Conservation (phyloP, 2,329 filamentous ascomycete species). For the Fusarium domesticum region DNA sequence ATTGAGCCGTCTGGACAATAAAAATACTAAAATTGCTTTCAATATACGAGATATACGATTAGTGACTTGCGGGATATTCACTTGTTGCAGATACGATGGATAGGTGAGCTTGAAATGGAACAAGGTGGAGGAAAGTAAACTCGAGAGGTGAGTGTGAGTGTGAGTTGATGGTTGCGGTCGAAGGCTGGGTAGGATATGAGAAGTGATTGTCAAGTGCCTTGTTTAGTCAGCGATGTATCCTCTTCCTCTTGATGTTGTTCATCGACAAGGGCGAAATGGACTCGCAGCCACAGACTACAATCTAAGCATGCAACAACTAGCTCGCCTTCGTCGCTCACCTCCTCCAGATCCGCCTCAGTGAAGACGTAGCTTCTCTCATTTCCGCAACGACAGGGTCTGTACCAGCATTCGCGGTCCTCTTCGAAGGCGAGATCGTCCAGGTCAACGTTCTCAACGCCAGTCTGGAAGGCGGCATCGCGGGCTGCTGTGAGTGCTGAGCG, state of each 20-base stretch:
- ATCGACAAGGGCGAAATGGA: slow-evolving; percentile 59
- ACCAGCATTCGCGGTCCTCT: slow-evolving; percentile 49
- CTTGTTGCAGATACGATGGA: neutral
- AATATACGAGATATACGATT: slow-evolving; percentile 29
- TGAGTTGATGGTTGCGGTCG: neutral
- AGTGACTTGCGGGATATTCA: slow-evolving; percentile 8
- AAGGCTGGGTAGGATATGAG: neutral
- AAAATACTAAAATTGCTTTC: slow-evolving; percentile 50
- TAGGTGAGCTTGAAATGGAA: too few relatives aligned
- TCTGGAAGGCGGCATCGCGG: slow-evolving; percentile 43
- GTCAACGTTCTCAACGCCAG: slow-evolving; percentile 62
- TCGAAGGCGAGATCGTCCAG: slow-evolving; percentile 62
- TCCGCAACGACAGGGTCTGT: slow-evolving; percentile 60
- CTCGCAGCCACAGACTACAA: slow-evolving; percentile 64
- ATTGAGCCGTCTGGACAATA: slow-evolving; percentile 54
- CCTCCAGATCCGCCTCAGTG: slow-evolving; percentile 57
- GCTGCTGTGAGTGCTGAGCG: slow-evolving; percentile 18
- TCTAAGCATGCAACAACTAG: slow-evolving; percentile 63
- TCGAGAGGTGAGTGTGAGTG: neutral
- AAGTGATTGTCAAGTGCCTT: neutral
- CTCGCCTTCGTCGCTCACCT: slow-evolving; percentile 55
- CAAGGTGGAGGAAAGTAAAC: too few relatives aligned
- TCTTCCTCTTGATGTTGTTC: slow-evolving; percentile 24
- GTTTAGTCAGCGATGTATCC: slow-evolving; percentile 4
- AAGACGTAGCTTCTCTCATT: slow-evolving; percentile 60